Percentiles rank a stretch among this genome's conserved stretches.
These are phyloP conservation scores for Auriscalpium microsporum DNA, from an alignment of 768 basidiomycete genomes.

Conservation along the genomic window DNA sequence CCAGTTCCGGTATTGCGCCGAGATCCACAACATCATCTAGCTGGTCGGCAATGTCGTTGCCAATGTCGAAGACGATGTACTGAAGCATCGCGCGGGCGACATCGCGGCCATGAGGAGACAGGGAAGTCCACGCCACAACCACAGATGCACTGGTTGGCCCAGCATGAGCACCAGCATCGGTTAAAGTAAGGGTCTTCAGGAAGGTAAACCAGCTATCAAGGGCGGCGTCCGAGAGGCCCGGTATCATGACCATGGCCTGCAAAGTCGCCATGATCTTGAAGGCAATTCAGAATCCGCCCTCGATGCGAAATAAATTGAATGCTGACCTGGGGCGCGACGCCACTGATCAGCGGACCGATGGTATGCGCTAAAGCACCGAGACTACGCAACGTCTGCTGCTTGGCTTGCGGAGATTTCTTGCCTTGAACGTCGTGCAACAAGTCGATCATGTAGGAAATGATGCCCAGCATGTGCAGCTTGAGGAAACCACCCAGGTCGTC, in stretches of 20 bases:
- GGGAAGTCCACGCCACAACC: conserved; percentile 63
- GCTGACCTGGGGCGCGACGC: conserved; percentile 79
- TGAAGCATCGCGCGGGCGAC: conserved; percentile 54
- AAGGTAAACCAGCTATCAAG: conserved; percentile 77
- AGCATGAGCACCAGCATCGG: conserved; percentile 75
- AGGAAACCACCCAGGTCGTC: conserved; percentile 51
- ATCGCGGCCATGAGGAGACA: conserved; percentile 43
- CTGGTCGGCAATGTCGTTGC: conserved; percentile 41
- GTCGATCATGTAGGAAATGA: conserved; percentile 80
- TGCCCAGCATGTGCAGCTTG: conserved; percentile 70
- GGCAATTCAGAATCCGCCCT: conserved; percentile 5
- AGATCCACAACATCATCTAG: conserved; percentile 79
- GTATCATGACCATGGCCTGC: conserved; percentile 76
- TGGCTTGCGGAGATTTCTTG: conserved; percentile 58
- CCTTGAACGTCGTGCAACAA: conserved; percentile 79
- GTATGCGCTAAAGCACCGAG: conserved; percentile 63
- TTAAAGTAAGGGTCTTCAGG: conserved; percentile 52
- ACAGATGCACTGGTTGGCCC: conserved; percentile 84
- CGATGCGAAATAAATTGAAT: background rate
- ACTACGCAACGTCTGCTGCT: conserved; percentile 72
- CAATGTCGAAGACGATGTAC: conserved; percentile 61
- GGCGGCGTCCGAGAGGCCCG: conserved; percentile 69
- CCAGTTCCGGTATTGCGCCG: conserved; percentile 59
- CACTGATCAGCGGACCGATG: conserved; percentile 63
- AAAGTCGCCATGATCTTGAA: conserved; percentile 89